Percentiles rank a stretch among this genome's conserved stretches.
Evolutionary conservation across 208 protist genomes (phyloP).

Genomic region (Trypanosomatidae sp.): DNA sequence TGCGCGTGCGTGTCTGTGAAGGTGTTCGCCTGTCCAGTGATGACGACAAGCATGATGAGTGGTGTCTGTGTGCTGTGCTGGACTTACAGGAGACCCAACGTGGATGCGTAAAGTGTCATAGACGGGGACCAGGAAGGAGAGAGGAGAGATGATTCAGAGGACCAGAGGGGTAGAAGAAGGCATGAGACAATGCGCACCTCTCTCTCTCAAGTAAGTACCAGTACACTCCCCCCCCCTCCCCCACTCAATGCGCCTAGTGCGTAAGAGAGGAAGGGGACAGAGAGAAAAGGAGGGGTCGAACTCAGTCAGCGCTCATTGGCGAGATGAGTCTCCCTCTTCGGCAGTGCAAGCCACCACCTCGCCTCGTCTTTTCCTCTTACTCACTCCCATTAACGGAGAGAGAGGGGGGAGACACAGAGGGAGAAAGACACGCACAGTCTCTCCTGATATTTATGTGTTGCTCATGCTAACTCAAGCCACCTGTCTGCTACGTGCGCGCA

Average conservation of each 20-base stretch:
- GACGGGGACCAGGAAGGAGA: not conserved
- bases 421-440: not conserved
- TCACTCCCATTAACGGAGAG: not conserved
- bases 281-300: not conserved
- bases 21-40: not conserved
- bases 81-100: not conserved
- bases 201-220: not conserved
- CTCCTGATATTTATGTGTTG: not conserved
- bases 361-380: not conserved
- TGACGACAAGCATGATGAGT: not conserved
- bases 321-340: not conserved
- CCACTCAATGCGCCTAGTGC: not conserved
- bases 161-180: not conserved
- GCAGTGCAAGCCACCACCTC: not conserved
- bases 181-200: not conserved
- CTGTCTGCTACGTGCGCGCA: not conserved
- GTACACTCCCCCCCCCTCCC: not conserved
- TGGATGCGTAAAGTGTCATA: not conserved
- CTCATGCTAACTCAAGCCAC: not conserved
- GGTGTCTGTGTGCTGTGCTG: not conserved
- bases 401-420: not conserved
- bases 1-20: conserved; percentile 7
- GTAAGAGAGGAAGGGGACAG: not conserved
- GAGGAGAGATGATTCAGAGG: not conserved
- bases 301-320: not conserved